Base-by-base conservation (phyloP, 2,329 filamentous ascomycete genomes). In the Stagonosporopsis cucurbitacearum region DNA sequence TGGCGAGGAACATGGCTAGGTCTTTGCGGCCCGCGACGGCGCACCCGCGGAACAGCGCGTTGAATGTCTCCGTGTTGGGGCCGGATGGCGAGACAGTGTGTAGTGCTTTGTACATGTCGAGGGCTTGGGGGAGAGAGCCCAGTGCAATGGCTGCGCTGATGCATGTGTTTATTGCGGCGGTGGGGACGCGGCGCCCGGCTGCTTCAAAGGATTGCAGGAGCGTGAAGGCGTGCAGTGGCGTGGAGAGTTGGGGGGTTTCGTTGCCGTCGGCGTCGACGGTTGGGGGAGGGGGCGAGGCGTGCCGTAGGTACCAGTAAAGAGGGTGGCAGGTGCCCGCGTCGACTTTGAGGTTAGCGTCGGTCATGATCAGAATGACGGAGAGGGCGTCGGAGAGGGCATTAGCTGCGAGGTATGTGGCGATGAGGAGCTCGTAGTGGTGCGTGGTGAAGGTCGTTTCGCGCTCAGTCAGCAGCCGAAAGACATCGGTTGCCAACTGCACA, bases 371-470 rank as follows among this genome's bases (percentile, higher is more conserved):
- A 15, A 96, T 79, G 1, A 90, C 82, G 36, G 85, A 83, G 32
- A 96, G 81, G 0, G 90, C 89, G 23, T 86, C 85, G 22, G 78
- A 75, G 7, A 94, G 68, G 60, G 95, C 86, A 2, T 81, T 80
- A 3, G 79, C 77, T 15, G 74, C 73, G 11, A 86, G 80, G 68
- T 96, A 91, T 4, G 89, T 84, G 54, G 91, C 86, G 6, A 93
- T 79, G 25, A 97, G 81, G 25, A 88, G 83, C 72, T 96, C 92
- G 75, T 95, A 96, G 70, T 97, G 91, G 59, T 89, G 82, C 6
- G 83, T 75, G 8, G 82, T 79, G 33, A 92, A 80, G 36, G 82
- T 80, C 1, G 83, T 82, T 13, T 81, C 81, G 22, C 86, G 82
- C 8, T 82, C 79, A 4, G 83, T 81, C 17, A 94, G 81, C 48